Base-by-base conservation (phyloP, 1,284 basidiomycete genomes). In the Lentinus polychrous region DNA sequence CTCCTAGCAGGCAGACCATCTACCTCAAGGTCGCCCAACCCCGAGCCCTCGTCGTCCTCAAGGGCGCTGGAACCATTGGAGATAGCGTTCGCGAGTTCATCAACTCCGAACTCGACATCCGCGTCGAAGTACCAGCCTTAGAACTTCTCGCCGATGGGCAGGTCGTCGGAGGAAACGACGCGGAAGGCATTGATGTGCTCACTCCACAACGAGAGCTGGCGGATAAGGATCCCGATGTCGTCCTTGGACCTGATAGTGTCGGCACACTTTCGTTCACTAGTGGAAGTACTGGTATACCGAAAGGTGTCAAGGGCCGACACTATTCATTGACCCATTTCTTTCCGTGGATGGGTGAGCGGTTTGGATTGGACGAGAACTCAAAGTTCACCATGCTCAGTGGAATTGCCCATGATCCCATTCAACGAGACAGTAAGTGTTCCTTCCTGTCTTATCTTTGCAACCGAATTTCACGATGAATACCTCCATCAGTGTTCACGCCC, bases 311-410 rank as follows among this genome's bases (percentile, higher is more conserved):
- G 59, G 96, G 96, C 0, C 75, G 96, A 41, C 96, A 99, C 66
- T 97, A 90, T 68, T 93, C 89, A 57, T 73, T 99, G 56, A 99
- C 96, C 0, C 96, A 99, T 68, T 99, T 99, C 78, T 99, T 99
- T 82, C 95, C 95, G 2, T 99, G 96, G 96, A 99, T 99, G 96
- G 87, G 88, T 17, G 72, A 93, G 63, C 75, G 84, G 15, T 99
- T 99, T 65, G 83, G 78, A 2, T 71, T 99, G 39, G 73, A 75
- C 36, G 73, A 83, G 49, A 69, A 78, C 23, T 92, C 90, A 52
- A 91, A 85, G 66, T 99, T 97, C 63, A 99, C 96, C 1, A 99
- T 99, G 96, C 79, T 99, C 22, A 95, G 92, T 60, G 96, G 96
- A 35, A 99, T 99, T 52, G 96, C 96, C 8, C 96, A 99, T 63